Evolutionary conservation across 73 alveolate genomes (phyloP).

Genomic region (Tetrahymena malaccensis): DNA sequence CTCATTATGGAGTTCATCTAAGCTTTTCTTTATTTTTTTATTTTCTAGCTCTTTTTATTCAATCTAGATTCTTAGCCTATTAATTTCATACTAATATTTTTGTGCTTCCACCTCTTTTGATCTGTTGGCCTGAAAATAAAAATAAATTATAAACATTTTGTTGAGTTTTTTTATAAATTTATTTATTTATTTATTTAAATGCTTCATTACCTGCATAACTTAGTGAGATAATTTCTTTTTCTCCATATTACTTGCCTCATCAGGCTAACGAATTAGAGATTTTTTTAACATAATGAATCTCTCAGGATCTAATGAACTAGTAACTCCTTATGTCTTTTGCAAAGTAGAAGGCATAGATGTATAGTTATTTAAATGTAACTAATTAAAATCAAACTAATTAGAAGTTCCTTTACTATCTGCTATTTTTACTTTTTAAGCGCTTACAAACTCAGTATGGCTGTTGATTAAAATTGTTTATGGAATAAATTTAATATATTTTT

Average conservation of each 20-base stretch:
- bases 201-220: not conserved
- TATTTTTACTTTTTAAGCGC: not conserved
- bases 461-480: not conserved
- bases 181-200: not conserved
- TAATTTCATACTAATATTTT: slow-evolving; percentile 6
- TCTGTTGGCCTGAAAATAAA: not conserved
- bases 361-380: not conserved
- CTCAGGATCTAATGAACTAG: not conserved
- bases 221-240: not conserved
- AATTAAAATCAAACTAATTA: not conserved
- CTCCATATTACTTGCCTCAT: not conserved
- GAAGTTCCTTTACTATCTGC: not conserved
- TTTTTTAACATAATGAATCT: not conserved
- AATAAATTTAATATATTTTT: not conserved
- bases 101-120: slow-evolving; percentile 11
- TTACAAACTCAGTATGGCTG: not conserved
- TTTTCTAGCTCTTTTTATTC: slow-evolving; percentile 31
- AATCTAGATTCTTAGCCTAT: slow-evolving; percentile 10
- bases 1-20: not conserved
- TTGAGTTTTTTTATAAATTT: not conserved
- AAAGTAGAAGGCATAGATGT: not conserved
- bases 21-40: slow-evolving; percentile 20
- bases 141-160: not conserved
- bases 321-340: not conserved
- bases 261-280: not conserved